phyloP scores from a whole-genome alignment of 306 rosid species.

The Lathyrus sativus region DNA sequence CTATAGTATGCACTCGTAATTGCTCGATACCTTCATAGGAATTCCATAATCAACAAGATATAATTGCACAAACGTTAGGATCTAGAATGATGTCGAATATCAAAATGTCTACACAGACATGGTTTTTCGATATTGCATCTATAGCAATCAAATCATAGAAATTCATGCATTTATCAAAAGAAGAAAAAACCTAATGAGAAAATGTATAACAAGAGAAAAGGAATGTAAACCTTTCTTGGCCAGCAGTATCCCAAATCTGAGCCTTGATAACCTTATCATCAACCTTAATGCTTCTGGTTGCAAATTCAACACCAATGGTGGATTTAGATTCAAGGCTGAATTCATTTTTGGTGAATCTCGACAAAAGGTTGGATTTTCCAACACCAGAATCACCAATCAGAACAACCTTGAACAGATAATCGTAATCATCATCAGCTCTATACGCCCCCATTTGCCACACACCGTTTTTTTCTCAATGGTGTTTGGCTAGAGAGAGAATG shows the following conservation, averaged over 20 bases:
- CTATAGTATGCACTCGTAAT: constrained; percentile 82
- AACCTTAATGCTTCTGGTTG: constrained; percentile 79
- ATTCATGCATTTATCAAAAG: background rate
- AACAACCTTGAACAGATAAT: constrained; percentile 79
- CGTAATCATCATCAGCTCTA: constrained; percentile 84
- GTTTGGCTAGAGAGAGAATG: constrained; percentile 36
- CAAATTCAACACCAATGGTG: constrained; percentile 91
- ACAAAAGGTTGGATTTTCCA: constrained; percentile 82
- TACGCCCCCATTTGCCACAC: constrained; percentile 66
- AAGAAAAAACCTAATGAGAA: background rate
- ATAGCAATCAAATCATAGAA: constrained; percentile 22
- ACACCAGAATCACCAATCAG: constrained; percentile 88
- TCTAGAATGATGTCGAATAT: no score
- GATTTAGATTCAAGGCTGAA: constrained; percentile 81
- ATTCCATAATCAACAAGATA: constrained; percentile 16
- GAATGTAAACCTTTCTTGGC: constrained; percentile 75
- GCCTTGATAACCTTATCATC: constrained; percentile 88
- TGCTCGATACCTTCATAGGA: constrained; percentile 67
- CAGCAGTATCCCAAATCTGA: constrained; percentile 97
- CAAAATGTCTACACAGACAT: no score
- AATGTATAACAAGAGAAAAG: background rate
- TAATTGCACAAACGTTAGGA: no score
- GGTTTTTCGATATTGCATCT: background rate
- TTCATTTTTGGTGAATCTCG: constrained; percentile 77
- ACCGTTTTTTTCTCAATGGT: constrained; percentile 21